Conservation (phyloP, 371 early-diverging fungal genomes). For the Rhizopus stolonifer region DNA sequence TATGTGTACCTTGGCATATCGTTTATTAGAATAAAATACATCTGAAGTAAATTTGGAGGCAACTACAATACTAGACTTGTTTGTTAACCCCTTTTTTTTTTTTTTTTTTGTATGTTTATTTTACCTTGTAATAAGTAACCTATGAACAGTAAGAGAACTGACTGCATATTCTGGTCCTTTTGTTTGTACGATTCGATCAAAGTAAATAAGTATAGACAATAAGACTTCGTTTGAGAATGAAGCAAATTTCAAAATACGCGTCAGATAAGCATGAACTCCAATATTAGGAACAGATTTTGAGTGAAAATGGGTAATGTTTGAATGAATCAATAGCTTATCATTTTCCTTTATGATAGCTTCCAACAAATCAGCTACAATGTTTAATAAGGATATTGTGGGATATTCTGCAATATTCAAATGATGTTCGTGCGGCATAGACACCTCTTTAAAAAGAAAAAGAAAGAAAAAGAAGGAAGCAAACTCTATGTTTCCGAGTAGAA, state of each 20-base stretch:
- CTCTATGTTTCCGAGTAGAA: too few species aligned
- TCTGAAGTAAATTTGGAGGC: constrained; percentile 81
- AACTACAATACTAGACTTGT: constrained; percentile 56
- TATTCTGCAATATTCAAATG: constrained; percentile 41
- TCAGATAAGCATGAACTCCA: constrained; percentile 62
- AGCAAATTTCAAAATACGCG: constrained; percentile 75
- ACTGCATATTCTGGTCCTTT: constrained; percentile 51
- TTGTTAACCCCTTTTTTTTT: not conserved
- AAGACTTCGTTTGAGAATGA: constrained; percentile 76
- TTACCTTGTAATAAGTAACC: constrained; percentile 72
- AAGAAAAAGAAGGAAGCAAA: not conserved
- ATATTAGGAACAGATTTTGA: constrained; percentile 79
- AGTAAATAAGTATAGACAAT: constrained; percentile 76
- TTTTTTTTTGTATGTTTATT: too few species aligned
- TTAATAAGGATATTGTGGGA: constrained; percentile 30
- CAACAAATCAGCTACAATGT: constrained; percentile 53
- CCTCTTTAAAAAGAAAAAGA: not conserved
- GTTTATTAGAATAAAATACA: constrained; percentile 74
- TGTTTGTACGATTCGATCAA: constrained; percentile 75
- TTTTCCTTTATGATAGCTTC: constrained; percentile 63
- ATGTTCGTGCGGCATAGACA: constrained; percentile 9
- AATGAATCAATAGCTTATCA: constrained; percentile 58
- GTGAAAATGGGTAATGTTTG: constrained; percentile 75
- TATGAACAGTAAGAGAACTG: constrained; percentile 79
- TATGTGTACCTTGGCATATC: constrained; percentile 65